Base-by-base conservation (phyloP, 371 early-diverging fungal genomes). In the Choanephora cucurbitarum region DNA sequence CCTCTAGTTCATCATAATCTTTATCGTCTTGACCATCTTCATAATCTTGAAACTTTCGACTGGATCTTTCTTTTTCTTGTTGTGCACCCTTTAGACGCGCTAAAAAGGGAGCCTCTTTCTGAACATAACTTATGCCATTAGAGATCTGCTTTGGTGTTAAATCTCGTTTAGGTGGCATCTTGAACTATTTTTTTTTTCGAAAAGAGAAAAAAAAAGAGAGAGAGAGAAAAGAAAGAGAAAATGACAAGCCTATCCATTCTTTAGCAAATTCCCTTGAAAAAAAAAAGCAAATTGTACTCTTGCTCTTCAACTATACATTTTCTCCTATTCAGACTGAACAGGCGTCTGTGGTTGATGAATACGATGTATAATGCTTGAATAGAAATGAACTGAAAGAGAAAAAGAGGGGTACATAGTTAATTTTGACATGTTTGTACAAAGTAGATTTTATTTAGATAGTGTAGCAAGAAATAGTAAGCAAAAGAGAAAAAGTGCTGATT, bases 1-100 rank as follows among this genome's bases (percentile, higher is more conserved):
- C 79, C 8, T 79, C 75, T 4, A 79, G 46, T 40, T 79, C 79
- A 56, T 79, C 70, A 28, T 71, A 71, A 44, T 79, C 79, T 4
- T 69, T 69, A 48, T 79, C 75, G 53, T 75, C 76, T 46, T 73
- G 69, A 7, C 75, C 76, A 58, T 75, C 75, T 41, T 62, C 63
- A 41, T 71, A 73, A 56, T 75, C 54, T 48, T 66, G 49, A 59
- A 77, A 77, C 44, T 66, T 66, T 17, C 44, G 52, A 21, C 44
- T 56, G 14, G 60, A 52, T 21, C 52, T 58, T 45, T 59, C 64
- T 24, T 57, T 44, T 49, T 60, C 72, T 37, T 61, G 42, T 0
- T 53, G 52, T 22, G 63, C 60, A 10, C 47, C 61, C 49, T 68
- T 79, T 19, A 79, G 19, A 46, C 60, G 69, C 5, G 75, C 62